These are phyloP conservation scores for Populus alba DNA, from an alignment of 345 rosid species.

Conservation along the genomic window DNA sequence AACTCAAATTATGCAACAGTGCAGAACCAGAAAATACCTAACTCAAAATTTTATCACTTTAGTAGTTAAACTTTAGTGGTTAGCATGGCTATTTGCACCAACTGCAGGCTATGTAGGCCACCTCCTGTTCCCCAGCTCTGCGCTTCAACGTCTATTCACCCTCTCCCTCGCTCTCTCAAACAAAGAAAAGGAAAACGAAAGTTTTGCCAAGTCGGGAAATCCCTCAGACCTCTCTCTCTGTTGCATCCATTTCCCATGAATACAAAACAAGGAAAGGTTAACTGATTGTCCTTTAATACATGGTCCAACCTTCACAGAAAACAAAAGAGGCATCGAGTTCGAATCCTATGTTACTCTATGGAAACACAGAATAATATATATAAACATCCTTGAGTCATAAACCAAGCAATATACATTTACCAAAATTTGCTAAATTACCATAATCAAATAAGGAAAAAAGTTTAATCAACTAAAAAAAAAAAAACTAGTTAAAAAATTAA, in stretches of 20 bases:
- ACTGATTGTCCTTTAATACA: background rate
- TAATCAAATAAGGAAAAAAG: background rate
- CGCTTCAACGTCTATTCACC: background rate
- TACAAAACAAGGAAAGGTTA: background rate
- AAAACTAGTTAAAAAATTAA: background rate
- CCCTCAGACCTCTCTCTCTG: background rate
- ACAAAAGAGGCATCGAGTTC: background rate
- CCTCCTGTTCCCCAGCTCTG: slow-evolving; percentile 16
- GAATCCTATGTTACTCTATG: background rate
- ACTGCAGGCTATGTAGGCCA: slow-evolving; percentile 45
- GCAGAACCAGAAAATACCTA: slow-evolving; percentile 41
- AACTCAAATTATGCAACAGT: slow-evolving; percentile 15
- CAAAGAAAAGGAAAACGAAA: background rate
- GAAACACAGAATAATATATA: background rate
- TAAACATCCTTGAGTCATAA: background rate
- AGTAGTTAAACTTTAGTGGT: slow-evolving; percentile 51
- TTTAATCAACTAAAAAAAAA: background rate
- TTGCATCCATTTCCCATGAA: background rate
- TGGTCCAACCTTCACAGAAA: no score
- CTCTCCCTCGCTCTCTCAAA: no score
- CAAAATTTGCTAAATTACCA: slow-evolving; percentile 23
- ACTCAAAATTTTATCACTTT: slow-evolving; percentile 35
- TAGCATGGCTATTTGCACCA: slow-evolving; percentile 40
- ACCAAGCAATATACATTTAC: slow-evolving; percentile 24
- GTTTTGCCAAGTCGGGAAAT: background rate